Base-by-base conservation (phyloP, 2,329 filamentous ascomycete species). In the Xylariaceae sp. region DNA sequence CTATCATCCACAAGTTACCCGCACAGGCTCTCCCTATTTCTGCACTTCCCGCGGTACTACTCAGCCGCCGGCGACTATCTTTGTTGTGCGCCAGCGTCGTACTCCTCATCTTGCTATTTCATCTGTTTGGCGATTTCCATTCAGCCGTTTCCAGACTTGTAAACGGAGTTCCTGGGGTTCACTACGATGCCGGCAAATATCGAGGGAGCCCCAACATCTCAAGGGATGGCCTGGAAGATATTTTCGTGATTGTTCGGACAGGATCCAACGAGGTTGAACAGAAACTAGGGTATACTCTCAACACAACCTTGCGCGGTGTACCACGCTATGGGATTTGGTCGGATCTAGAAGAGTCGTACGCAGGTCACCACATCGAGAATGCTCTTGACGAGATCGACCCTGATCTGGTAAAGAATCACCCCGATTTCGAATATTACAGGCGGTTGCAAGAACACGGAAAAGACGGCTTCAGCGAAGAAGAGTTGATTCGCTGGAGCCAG, bases 181-280 rank as follows among this genome's bases (percentile, higher is more conserved):
- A 27, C 22, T 27, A 27, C 22, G 22, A 27, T 27, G 22, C 4
- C 22, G 22, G 22, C 22, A 36, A 15, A 15, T 14, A 15, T 36
- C 33, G 12, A 36, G 33, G 33, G 15, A 41, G 42, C 33, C 46
- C 36, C 9, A 52, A 49, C 11, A 41, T 49, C 3, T 44, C 46
- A 17, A 35, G 52, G 14, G 12, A 30, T 2, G 52, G 49, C 14
- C 47, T 54, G 11, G 49, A 54, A 27, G 52, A 54, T 42, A 36
- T 54, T 41, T 54, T 54, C 18, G 41, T 54, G 36, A 54, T 56
- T 48, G 48, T 58, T 35, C 53, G 56, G 52, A 57, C 55, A 49
- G 46, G 48, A 36, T 52, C 49, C 22, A 56, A 56, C 44, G 51
- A 53, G 51, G 42, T 58, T 15, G 12, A 36, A n/a, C 22, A 54